Conservation (phyloP, 1,139 yeast genomes). For the Blastobotrys raffinosifermentans region DNA sequence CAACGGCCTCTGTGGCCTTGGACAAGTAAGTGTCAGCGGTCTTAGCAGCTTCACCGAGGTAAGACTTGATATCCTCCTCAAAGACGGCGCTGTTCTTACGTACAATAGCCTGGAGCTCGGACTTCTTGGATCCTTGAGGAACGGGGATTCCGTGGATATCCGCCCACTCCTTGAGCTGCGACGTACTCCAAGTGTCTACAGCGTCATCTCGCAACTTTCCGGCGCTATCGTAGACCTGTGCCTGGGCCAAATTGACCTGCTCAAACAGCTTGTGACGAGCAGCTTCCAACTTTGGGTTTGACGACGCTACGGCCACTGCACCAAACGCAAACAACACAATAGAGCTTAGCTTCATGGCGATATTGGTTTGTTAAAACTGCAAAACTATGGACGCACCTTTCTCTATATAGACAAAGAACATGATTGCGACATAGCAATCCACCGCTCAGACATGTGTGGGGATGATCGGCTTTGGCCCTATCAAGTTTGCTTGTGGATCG, state of each 20-base stretch:
- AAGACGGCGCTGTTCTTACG: constrained; percentile 31
- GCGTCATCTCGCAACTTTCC: constrained; percentile 43
- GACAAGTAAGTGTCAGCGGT: constrained; percentile 21
- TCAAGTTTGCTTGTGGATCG: too few relatives aligned
- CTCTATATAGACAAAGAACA: too few relatives aligned
- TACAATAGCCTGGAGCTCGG: constrained; percentile 38
- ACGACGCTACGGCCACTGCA: background rate
- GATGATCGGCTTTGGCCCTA: too few relatives aligned
- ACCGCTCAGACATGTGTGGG: too few relatives aligned
- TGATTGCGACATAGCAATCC: background rate
- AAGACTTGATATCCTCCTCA: constrained; percentile 19
- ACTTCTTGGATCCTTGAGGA: constrained; percentile 33
- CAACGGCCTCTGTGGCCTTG: constrained; percentile 19
- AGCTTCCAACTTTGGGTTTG: background rate
- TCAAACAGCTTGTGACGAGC: constrained; percentile 39
- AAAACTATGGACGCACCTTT: too few relatives aligned
- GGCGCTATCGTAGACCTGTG: constrained; percentile 37
- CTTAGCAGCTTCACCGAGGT: constrained; percentile 14
- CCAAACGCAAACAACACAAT: background rate
- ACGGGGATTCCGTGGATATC: constrained; percentile 39
- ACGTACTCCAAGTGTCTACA: constrained; percentile 44
- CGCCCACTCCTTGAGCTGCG: constrained; percentile 45
- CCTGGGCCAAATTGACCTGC: constrained; percentile 41
- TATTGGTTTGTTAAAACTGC: too few relatives aligned
- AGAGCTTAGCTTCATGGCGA: background rate